These are phyloP conservation scores for Botrytis paeoniae DNA, from an alignment of 2,329 filamentous ascomycete genomes.

Conservation along the genomic window DNA sequence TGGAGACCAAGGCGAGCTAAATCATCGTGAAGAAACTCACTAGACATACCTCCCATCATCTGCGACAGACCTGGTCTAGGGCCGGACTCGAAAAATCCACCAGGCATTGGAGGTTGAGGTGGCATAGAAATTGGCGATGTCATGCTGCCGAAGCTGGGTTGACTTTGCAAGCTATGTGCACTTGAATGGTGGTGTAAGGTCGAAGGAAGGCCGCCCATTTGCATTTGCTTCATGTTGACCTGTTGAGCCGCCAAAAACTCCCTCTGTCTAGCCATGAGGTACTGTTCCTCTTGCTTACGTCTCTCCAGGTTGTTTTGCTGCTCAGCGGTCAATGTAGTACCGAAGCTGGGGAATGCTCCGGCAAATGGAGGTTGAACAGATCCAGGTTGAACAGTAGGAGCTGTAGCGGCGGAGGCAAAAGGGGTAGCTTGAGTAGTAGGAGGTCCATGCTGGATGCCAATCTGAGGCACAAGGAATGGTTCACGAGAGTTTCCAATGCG, in stretches of 20 bases:
- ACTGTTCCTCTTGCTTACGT: conserved; percentile 97
- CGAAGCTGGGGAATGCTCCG: conserved; percentile 92
- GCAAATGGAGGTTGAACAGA: conserved; percentile 84
- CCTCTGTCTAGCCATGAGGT: conserved; percentile 91
- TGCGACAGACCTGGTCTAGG: conserved; percentile 44
- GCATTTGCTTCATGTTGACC: conserved; percentile 70
- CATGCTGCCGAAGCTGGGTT: conserved; percentile 94
- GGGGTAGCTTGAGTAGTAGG: conserved; percentile 48
- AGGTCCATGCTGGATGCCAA: conserved; percentile 87
- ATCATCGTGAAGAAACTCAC: conserved; percentile 68
- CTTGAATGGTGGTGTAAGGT: conserved; percentile 89
- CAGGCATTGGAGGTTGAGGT: conserved; percentile 50
- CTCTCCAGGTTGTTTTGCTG: conserved; percentile 97
- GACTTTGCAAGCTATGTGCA: conserved; percentile 91
- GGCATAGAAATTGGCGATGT: conserved; percentile 69
- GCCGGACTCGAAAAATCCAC: conserved; percentile 65
- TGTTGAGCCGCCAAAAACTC: conserved; percentile 89
- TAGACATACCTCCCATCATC: conserved; percentile 41
- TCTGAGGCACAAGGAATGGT: conserved; percentile 95
- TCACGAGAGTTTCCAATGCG: conserved; percentile 96
- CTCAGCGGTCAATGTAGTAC: conserved; percentile 91
- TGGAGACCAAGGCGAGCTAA: conserved; percentile 64
- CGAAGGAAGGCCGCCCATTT: conserved; percentile 50
- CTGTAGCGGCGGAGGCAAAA: conserved; percentile 39
- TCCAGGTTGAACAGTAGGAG: conserved; percentile 51